Conservation (phyloP, 495 filamentous ascomycete species). For the Aspergillus cristatus region DNA sequence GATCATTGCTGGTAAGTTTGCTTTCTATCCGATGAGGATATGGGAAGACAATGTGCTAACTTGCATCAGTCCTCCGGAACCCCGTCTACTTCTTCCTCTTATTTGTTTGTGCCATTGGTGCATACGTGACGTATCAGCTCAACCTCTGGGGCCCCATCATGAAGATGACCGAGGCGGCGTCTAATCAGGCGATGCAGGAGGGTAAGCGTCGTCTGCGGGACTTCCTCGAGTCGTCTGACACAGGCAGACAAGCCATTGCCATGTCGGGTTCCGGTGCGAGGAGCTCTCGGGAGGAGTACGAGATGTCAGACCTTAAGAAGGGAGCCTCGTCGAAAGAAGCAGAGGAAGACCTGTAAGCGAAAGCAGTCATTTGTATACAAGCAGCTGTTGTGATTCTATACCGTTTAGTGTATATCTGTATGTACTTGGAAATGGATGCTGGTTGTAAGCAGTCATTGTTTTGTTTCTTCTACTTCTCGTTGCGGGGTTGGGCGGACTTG, state of each 20-base stretch:
- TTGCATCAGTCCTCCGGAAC: slow-evolving; percentile 68
- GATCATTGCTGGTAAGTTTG: slow-evolving; percentile 78
- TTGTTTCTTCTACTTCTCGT: slow-evolving; percentile 2
- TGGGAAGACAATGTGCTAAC: too few species aligned
- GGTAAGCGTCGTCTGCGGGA: slow-evolving; percentile 82
- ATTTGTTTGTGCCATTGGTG: slow-evolving; percentile 60
- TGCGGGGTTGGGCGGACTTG: slow-evolving; percentile 7
- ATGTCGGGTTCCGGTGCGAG: slow-evolving; percentile 42
- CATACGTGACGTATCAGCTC: slow-evolving; percentile 83
- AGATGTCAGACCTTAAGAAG: slow-evolving; percentile 37
- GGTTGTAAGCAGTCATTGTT: too few species aligned
- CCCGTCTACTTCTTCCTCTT: slow-evolving; percentile 87
- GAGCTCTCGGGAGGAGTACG: slow-evolving; percentile 27
- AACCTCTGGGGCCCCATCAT: slow-evolving; percentile 94
- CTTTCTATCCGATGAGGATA: too few species aligned
- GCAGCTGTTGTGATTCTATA: slow-evolving; percentile 16
- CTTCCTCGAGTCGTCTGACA: slow-evolving; percentile 73
- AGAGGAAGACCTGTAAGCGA: slow-evolving; percentile 32
- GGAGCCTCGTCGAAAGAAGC: slow-evolving; percentile 16
- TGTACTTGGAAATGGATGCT: too few species aligned
- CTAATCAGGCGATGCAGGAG: slow-evolving; percentile 75
- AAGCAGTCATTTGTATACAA: not conserved
- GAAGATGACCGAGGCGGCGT: slow-evolving; percentile 86
- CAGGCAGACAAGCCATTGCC: slow-evolving; percentile 67
- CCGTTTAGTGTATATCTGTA: slow-evolving; percentile 12